phyloP scores from a whole-genome alignment of 306 rosid species.

The Pyrus pyrifolia region DNA sequence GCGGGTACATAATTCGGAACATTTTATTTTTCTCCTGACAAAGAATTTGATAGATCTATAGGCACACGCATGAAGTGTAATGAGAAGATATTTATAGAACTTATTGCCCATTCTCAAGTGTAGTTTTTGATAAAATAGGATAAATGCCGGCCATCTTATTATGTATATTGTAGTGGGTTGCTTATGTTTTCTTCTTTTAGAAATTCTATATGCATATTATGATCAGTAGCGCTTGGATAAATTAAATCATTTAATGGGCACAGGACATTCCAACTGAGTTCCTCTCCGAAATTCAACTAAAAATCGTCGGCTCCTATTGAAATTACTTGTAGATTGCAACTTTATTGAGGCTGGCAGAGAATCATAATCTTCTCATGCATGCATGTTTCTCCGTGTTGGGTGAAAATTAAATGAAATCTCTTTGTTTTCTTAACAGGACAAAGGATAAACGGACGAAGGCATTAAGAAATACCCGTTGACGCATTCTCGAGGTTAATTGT shows the following conservation, averaged over 20 bases:
- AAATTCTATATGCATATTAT: too few species aligned
- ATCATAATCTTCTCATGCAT: background rate
- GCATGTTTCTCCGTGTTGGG: background rate
- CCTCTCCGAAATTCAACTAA: background rate
- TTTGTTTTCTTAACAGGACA: slow-evolving; percentile 13
- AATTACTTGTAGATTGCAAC: background rate
- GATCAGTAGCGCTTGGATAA: background rate
- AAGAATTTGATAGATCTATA: too few species aligned
- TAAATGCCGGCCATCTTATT: background rate
- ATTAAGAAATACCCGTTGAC: slow-evolving; percentile 32
- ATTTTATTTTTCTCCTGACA: too few species aligned
- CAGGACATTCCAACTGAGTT: background rate
- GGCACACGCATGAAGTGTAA: too few species aligned
- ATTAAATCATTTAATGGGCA: background rate
- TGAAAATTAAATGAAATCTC: background rate
- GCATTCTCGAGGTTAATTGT: slow-evolving; percentile 6
- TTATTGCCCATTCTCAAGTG: background rate
- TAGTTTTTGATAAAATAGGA: background rate
- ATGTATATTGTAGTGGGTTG: background rate
- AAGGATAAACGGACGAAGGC: slow-evolving; percentile 23
- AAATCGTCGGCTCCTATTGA: background rate
- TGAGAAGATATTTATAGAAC: background rate
- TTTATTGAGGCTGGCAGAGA: background rate
- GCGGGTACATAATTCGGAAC: too few species aligned
- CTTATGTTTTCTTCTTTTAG: background rate